Percentiles rank a stretch among this genome's conserved stretches.
phyloP scores from a whole-genome alignment of 192 early-diverging fungal genomes.

The Phlyctochytrium bullatum region DNA sequence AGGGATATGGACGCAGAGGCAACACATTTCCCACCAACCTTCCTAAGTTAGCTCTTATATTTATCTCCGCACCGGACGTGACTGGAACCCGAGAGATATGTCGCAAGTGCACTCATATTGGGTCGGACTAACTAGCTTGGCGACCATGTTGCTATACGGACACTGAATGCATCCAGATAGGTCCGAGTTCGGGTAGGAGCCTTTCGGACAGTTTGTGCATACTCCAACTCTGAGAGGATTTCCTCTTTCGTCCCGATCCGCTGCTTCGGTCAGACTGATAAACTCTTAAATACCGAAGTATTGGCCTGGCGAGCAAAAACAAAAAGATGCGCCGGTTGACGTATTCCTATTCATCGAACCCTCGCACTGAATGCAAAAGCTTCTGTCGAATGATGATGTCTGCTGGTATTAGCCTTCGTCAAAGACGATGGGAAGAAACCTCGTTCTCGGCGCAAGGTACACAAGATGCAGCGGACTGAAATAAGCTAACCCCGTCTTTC shows the following conservation, averaged over 20 bases:
- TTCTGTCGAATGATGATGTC: neutral
- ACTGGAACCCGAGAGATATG: conserved; percentile 25
- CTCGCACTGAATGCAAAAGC: neutral
- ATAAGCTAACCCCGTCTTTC: neutral
- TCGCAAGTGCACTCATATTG: conserved; percentile 40
- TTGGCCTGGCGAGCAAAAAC: neutral
- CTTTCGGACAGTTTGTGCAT: conserved; percentile 27
- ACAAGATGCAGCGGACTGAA: neutral
- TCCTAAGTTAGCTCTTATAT: neutral
- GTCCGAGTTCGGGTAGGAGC: conserved; percentile 29
- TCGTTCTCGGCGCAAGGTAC: neutral
- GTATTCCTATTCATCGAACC: neutral
- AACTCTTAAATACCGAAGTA: neutral
- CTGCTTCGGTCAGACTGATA: conserved; percentile 8
- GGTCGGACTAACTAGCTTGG: neutral
- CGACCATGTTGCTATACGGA: conserved; percentile 37
- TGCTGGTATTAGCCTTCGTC: neutral
- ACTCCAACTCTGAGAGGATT: conserved; percentile 12
- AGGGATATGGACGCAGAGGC: conserved; percentile 1
- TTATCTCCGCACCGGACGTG: conserved; percentile 16
- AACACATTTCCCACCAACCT: conserved; percentile 27
- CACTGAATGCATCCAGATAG: conserved; percentile 35
- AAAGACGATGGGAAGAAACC: neutral
- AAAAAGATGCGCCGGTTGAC: neutral
- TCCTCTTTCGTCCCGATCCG: conserved; percentile 22